Conservation (phyloP, 2,329 filamentous ascomycete genomes). For the Fusarium transvaalense region DNA sequence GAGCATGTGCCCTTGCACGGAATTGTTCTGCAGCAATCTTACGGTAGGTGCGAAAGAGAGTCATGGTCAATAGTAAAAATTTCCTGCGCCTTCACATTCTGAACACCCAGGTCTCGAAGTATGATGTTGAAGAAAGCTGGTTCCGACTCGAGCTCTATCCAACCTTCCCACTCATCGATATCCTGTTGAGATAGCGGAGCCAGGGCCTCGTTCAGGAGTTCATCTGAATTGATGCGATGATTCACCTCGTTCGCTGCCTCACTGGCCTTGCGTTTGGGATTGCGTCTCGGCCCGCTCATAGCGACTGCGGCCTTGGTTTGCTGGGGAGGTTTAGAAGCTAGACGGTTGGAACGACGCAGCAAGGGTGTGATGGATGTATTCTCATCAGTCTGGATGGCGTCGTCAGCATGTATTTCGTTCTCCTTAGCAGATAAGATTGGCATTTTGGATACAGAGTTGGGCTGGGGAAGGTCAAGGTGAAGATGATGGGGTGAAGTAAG, state of each 20-base stretch:
- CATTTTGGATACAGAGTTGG: background rate
- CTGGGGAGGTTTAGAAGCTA: conserved; percentile 20
- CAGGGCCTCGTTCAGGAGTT: conserved; percentile 62
- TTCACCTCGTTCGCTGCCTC: conserved; percentile 50
- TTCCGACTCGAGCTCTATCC: conserved; percentile 90
- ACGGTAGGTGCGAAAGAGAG: conserved; percentile 73
- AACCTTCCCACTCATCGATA: conserved; percentile 74
- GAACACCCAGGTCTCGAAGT: conserved; percentile 81
- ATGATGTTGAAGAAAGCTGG: conserved; percentile 91
- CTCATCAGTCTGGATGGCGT: conserved; percentile 13
- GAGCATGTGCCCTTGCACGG: conserved; percentile 7
- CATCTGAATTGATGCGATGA: conserved; percentile 50
- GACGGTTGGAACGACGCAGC: conserved; percentile 42
- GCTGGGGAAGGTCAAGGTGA: background rate
- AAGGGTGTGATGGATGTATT: background rate
- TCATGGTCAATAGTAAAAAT: conserved; percentile 79
- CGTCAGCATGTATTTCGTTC: conserved; percentile 21
- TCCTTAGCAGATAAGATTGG: conserved; percentile 6
- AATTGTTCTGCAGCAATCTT: conserved; percentile 39
- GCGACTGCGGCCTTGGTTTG: conserved; percentile 8
- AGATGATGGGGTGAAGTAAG: background rate
- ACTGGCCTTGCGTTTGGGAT: conserved; percentile 61
- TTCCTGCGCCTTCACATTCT: conserved; percentile 80
- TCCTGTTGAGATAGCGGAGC: conserved; percentile 64
- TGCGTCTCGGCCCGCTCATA: conserved; percentile 50